Percentiles rank a stretch among this genome's conserved stretches.
phyloP scores from a whole-genome alignment of 768 basidiomycete species.

The Tubosaeta sp. region DNA sequence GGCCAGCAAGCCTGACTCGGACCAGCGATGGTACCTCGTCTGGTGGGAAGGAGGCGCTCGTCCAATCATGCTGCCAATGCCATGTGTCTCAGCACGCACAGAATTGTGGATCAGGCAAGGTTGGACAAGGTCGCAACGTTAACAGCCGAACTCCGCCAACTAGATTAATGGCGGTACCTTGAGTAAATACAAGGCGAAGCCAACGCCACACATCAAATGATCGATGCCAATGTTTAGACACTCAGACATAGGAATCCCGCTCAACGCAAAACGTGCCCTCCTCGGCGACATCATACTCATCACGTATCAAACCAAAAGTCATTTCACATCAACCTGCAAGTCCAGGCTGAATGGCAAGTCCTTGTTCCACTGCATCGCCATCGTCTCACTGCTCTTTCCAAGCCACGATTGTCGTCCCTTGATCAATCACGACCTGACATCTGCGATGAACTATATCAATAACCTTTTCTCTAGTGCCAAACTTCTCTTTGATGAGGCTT shows the following conservation, averaged over 20 bases:
- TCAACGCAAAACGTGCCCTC: background rate
- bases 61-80: background rate
- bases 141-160: constrained; percentile 20
- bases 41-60: background rate
- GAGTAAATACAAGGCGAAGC: constrained; percentile 19
- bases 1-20: background rate
- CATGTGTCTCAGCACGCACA: constrained; percentile 16
- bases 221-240: constrained; percentile 3
- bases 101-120: constrained; percentile 5
- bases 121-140: constrained; percentile 25
- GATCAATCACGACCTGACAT: constrained; percentile 58
- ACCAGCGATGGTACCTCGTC: background rate
- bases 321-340: background rate
- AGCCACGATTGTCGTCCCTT: constrained; percentile 23
- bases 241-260: background rate
- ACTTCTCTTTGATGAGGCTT: constrained; percentile 32
- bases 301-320: background rate
- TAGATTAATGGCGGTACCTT: constrained; percentile 17
- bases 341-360: constrained; percentile 1
- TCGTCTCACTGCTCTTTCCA: constrained; percentile 22
- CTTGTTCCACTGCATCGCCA: constrained; percentile 12
- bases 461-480: constrained; percentile 72
- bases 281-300: constrained; percentile 2
- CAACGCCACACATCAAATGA: constrained; percentile 30
- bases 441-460: constrained; percentile 68